phyloP scores from a whole-genome alignment of 805 yeast genomes.

The Cyberlindnera bimundalis region DNA sequence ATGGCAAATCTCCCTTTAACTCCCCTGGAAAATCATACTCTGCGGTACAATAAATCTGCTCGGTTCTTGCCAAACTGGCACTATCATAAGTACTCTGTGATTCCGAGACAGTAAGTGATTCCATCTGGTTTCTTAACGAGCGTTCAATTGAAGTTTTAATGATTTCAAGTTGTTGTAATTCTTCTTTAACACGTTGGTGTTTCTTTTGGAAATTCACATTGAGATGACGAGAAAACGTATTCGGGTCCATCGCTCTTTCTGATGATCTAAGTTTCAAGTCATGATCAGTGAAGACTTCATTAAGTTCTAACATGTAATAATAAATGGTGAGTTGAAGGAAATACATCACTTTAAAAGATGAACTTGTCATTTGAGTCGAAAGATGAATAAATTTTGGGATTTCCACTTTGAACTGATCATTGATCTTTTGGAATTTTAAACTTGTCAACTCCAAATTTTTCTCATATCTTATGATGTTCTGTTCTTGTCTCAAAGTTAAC shows the following conservation, averaged over 20 bases:
- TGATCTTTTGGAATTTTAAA: constrained; percentile 36
- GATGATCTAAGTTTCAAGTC: constrained; percentile 13
- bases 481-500: constrained; percentile 38
- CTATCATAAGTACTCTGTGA: neutral
- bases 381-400: constrained; percentile 42
- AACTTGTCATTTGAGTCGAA: constrained; percentile 31
- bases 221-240: constrained; percentile 8
- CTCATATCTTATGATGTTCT: constrained; percentile 31
- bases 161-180: constrained; percentile 7
- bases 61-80: constrained; percentile 7
- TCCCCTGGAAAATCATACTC: constrained; percentile 36
- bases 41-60: constrained; percentile 34
- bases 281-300: constrained; percentile 9
- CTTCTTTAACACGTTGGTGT: neutral
- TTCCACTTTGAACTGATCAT: constrained; percentile 41
- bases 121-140: constrained; percentile 2
- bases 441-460: constrained; percentile 30
- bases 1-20: constrained; percentile 40
- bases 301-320: constrained; percentile 31
- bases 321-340: constrained; percentile 36
- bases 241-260: constrained; percentile 5
- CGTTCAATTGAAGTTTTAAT: constrained; percentile 11
- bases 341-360: constrained; percentile 31
- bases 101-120: neutral
- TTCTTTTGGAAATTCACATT: constrained; percentile 7